phyloP scores from a whole-genome alignment of 108 stramenopile genomes.

The Fistulifera solaris region DNA sequence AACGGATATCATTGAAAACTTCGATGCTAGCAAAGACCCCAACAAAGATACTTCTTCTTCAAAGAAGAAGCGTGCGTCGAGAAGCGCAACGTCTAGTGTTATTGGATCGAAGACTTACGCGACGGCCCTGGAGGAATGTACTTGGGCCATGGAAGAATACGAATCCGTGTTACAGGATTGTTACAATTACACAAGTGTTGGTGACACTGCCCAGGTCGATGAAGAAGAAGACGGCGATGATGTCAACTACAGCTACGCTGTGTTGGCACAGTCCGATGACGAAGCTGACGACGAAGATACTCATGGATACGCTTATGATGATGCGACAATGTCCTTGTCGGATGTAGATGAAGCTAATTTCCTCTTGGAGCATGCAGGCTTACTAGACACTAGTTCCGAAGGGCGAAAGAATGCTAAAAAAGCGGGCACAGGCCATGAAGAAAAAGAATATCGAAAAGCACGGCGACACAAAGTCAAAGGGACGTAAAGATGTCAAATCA shows the following conservation, averaged over 20 bases:
- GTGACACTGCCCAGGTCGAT: conserved; percentile 34
- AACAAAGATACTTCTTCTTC: conserved; percentile 32
- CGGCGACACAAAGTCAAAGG: conserved; percentile 7
- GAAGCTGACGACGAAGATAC: conserved; percentile 57
- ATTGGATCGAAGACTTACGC: conserved; percentile 50
- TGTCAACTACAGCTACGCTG: conserved; percentile 43
- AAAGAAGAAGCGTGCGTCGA: conserved; percentile 57
- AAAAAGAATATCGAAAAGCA: conserved; percentile 43
- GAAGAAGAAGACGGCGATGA: conserved; percentile 47
- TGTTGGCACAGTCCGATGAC: conserved; percentile 69
- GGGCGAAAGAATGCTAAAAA: conserved; percentile 73
- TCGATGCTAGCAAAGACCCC: conserved; percentile 72
- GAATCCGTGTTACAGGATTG: conserved; percentile 47
- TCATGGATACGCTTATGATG: conserved; percentile 16
- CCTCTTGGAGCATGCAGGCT: conserved; percentile 62
- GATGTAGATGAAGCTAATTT: conserved; percentile 73
- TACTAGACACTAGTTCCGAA: conserved; percentile 50
- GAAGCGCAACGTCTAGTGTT: conserved; percentile 26
- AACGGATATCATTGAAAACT: conserved; percentile 74
- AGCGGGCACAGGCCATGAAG: conserved; percentile 48
- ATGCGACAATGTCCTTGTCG: conserved; percentile 16
- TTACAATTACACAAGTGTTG: conserved; percentile 42
- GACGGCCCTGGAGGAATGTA: conserved; percentile 67
- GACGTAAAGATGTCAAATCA: too few relatives aligned
- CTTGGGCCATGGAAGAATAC: conserved; percentile 64